Percentiles rank a stretch among this genome's conserved stretches.
Evolutionary conservation across 108 stramenopile species (phyloP).

Genomic region (Aurantiochytrium sp.): DNA sequence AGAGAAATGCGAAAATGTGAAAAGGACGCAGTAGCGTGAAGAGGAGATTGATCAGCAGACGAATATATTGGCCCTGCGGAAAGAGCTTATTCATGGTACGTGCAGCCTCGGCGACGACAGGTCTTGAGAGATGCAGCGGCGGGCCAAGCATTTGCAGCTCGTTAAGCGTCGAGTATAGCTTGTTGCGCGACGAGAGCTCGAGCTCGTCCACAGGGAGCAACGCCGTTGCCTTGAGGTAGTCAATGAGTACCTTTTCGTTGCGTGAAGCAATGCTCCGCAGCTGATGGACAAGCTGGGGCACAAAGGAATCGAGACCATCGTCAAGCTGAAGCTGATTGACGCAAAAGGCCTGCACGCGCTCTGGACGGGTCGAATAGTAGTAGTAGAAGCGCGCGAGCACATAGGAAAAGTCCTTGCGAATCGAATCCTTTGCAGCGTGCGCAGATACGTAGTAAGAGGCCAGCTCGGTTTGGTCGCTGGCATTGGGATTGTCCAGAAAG

Average conservation of each 20-base stretch:
- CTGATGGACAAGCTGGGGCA: not conserved
- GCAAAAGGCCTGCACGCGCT: not conserved
- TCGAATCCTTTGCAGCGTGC: not conserved
- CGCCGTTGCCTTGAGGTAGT: not conserved
- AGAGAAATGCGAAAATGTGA: not conserved
- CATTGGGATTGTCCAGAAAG: not conserved
- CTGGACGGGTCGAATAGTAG: not conserved
- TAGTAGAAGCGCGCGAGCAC: not conserved
- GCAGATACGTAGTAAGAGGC: not conserved
- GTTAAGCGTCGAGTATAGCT: not conserved
- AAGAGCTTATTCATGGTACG: not conserved
- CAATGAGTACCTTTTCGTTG: not conserved
- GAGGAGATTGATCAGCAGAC: not conserved
- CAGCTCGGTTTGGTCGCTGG: not conserved
- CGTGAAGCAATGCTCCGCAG: not conserved
- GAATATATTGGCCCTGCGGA: not conserved
- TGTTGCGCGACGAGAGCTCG: not conserved
- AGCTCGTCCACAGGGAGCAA: not conserved
- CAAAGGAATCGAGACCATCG: not conserved
- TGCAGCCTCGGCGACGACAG: not conserved
- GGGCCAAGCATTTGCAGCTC: conserved; percentile 1
- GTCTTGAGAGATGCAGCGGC: not conserved
- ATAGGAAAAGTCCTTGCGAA: not conserved
- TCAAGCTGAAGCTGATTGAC: not conserved
- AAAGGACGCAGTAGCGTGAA: not conserved